A percentile compares a stretch with the other conserved stretches of the same genome.
Conservation (phyloP, 2,329 filamentous ascomycete genomes). For the Fusarium sp. region DNA sequence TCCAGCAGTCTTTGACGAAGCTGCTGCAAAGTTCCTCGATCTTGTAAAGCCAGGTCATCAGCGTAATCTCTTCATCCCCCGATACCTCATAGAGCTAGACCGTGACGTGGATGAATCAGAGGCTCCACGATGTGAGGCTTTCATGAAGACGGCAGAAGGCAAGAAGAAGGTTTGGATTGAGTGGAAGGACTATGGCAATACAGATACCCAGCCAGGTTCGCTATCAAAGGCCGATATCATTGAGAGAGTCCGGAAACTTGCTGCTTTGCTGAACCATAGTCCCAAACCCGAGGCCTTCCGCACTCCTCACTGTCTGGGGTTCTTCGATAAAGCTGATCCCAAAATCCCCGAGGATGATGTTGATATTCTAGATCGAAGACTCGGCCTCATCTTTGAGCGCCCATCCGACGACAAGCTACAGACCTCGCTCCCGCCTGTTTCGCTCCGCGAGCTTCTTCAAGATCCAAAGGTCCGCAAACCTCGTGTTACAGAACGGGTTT, state of each 20-base stretch:
- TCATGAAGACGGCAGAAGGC: constrained; percentile 48
- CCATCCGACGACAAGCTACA: constrained; percentile 51
- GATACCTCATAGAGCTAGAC: constrained; percentile 48
- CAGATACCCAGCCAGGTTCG: constrained; percentile 47
- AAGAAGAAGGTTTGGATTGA: constrained; percentile 58
- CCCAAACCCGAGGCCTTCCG: constrained; percentile 60
- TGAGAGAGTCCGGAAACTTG: constrained; percentile 57
- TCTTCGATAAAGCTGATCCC: constrained; percentile 57
- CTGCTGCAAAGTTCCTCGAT: constrained; percentile 51
- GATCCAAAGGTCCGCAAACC: constrained; percentile 52
- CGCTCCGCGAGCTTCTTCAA: constrained; percentile 58
- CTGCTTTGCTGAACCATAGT: constrained; percentile 57
- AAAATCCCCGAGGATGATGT: constrained; percentile 50
- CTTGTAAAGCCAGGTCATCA: constrained; percentile 48
- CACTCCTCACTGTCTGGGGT: constrained; percentile 61
- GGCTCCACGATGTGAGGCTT: constrained; percentile 52
- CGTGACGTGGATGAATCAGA: constrained; percentile 46
- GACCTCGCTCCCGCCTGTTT: constrained; percentile 52
- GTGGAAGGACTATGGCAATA: constrained; percentile 59
- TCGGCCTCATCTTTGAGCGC: constrained; percentile 64
- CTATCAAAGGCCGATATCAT: constrained; percentile 55
- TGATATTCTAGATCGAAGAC: constrained; percentile 53
- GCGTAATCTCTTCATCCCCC: constrained; percentile 48
- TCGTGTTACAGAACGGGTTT: constrained; percentile 60
- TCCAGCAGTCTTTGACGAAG: constrained; percentile 47